These are phyloP conservation scores for Penicillium sp. DNA, from an alignment of 2,329 filamentous ascomycete genomes.

Conservation along the genomic window DNA sequence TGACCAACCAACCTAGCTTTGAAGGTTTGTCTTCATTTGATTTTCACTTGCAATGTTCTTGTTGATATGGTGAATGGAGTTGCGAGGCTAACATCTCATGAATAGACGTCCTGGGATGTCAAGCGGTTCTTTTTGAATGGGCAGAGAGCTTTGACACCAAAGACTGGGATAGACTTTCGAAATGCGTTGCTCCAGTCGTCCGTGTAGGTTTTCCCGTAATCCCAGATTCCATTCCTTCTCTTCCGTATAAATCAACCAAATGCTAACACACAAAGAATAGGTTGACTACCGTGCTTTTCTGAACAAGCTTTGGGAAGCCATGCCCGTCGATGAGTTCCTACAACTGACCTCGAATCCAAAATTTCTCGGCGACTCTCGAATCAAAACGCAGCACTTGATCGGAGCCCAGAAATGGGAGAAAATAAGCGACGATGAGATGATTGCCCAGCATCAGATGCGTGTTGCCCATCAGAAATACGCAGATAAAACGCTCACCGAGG, in stretches of 20 bases:
- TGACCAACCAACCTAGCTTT: too few species aligned
- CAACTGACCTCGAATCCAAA: constrained; percentile 9
- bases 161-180: constrained; percentile 11
- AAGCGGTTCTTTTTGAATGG: constrained; percentile 7
- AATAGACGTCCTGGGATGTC: constrained; percentile 4
- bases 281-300: background rate
- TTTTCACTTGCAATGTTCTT: too few species aligned
- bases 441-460: constrained; percentile 30
- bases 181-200: constrained; percentile 10
- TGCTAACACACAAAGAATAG: background rate
- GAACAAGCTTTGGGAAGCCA: constrained; percentile 6
- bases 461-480: constrained; percentile 58
- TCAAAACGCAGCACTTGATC: constrained; percentile 20
- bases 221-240: background rate
- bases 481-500: constrained; percentile 41
- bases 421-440: constrained; percentile 22
- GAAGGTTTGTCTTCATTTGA: too few species aligned
- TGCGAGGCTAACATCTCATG: too few species aligned
- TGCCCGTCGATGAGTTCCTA: constrained; percentile 12
- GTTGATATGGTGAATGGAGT: too few species aligned
- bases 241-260: constrained; percentile 13
- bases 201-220: background rate
- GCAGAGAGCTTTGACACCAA: constrained; percentile 10
- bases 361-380: constrained; percentile 15
- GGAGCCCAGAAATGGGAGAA: constrained; percentile 21